Evolutionary conservation across 305 asterid species (phyloP).

Genomic region (Vinca major): DNA sequence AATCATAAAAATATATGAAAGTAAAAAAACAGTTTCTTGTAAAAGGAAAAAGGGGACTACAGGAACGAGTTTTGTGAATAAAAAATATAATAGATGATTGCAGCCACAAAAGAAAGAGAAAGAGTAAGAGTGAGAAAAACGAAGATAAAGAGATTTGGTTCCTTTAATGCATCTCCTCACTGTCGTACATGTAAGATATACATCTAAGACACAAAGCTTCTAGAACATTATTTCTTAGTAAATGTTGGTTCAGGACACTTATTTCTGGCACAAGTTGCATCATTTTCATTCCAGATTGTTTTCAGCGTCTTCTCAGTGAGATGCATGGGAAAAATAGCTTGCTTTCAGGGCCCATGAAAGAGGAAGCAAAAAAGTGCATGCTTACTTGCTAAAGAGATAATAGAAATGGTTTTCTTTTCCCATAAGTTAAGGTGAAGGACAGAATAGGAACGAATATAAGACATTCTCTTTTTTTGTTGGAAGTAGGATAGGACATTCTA

Average conservation of each 20-base stretch:
- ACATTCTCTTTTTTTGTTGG: too few relatives aligned
- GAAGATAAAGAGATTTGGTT: not conserved
- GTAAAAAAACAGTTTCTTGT: slow-evolving; percentile 1
- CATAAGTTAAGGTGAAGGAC: not conserved
- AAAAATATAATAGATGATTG: not conserved
- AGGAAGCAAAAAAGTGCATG: not conserved
- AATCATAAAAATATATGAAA: not conserved
- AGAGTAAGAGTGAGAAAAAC: not conserved
- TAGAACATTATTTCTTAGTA: not conserved
- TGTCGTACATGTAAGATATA: not conserved
- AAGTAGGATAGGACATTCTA: too few relatives aligned
- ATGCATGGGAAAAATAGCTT: not conserved
- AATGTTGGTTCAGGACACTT: not conserved
- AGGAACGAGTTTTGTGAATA: slow-evolving; percentile 8
- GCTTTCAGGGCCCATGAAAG: not conserved
- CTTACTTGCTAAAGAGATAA: not conserved
- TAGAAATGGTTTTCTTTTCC: not conserved
- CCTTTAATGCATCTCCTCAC: not conserved
- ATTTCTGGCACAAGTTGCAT: not conserved
- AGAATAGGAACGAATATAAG: not conserved
- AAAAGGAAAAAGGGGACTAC: slow-evolving; percentile 13
- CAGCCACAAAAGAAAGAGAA: not conserved
- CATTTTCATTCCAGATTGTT: not conserved
- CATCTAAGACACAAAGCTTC: not conserved
- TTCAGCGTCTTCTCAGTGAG: not conserved